phyloP scores from a whole-genome alignment of 2,329 filamentous ascomycete genomes.

The Dothistroma pini region DNA sequence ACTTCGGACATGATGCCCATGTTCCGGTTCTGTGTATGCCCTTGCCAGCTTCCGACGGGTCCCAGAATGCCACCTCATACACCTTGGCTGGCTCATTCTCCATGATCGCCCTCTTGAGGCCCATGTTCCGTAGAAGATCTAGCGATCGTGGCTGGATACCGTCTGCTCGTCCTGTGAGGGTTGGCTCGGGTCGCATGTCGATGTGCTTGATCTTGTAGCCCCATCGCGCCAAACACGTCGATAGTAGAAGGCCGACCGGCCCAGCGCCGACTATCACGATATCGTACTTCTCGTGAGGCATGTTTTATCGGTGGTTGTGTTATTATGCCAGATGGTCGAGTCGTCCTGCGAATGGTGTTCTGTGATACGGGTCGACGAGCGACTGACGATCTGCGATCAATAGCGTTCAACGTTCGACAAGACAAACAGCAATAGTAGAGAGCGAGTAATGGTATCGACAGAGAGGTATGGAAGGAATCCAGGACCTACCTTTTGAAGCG shows the following conservation, averaged over 20 bases:
- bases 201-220: slow-evolving; percentile 95
- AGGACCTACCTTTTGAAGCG: slow-evolving; percentile 14
- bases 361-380: neutral
- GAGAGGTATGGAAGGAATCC: neutral
- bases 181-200: slow-evolving; percentile 83
- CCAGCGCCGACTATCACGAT: slow-evolving; percentile 84
- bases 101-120: slow-evolving; percentile 84
- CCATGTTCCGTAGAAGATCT: slow-evolving; percentile 84
- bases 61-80: slow-evolving; percentile 67
- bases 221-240: slow-evolving; percentile 84
- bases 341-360: neutral
- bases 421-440: neutral
- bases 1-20: slow-evolving; percentile 85
- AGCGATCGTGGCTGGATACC: slow-evolving; percentile 88
- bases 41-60: slow-evolving; percentile 49
- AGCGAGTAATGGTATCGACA: neutral
- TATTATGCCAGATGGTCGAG: neutral
- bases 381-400: slow-evolving; percentile 9
- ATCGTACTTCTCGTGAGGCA: slow-evolving; percentile 53
- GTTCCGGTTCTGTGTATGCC: slow-evolving; percentile 60
- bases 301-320: neutral
- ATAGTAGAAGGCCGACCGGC: slow-evolving; percentile 81
- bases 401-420: neutral
- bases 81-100: slow-evolving; percentile 81
- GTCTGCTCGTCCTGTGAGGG: slow-evolving; percentile 80